A percentile compares a stretch with the other conserved stretches of the same genome.
phyloP scores from a whole-genome alignment of 495 filamentous ascomycete genomes.

The Penicillium bialowiezense region DNA sequence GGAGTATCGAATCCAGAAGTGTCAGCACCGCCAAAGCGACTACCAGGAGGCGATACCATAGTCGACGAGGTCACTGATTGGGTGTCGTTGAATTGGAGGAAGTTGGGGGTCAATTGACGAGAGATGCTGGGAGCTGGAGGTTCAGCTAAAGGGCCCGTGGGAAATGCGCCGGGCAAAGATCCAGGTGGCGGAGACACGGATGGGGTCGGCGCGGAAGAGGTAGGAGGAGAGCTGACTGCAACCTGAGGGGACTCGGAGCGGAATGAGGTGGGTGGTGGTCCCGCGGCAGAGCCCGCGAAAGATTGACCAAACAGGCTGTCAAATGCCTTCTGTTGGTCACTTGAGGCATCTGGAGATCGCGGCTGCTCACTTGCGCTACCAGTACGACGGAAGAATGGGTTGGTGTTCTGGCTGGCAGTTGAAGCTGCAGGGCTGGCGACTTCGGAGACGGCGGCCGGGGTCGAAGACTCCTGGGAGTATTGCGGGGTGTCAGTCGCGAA shows the following conservation, averaged over 20 bases:
- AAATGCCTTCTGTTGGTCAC: slow-evolving; percentile 66
- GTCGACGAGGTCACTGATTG: slow-evolving; percentile 76
- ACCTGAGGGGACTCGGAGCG: slow-evolving; percentile 51
- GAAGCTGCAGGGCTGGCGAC: slow-evolving; percentile 67
- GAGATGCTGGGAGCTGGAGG: slow-evolving; percentile 63
- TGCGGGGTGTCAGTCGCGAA: slow-evolving; percentile 54
- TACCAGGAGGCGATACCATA: slow-evolving; percentile 75
- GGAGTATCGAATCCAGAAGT: slow-evolving; percentile 57
- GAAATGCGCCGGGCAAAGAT: slow-evolving; percentile 31
- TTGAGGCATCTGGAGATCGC: slow-evolving; percentile 40
- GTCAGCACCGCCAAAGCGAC: slow-evolving; percentile 58
- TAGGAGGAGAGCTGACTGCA: slow-evolving; percentile 33
- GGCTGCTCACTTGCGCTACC: slow-evolving; percentile 60
- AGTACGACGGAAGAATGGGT: slow-evolving; percentile 83
- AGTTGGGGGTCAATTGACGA: slow-evolving; percentile 69
- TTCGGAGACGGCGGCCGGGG: slow-evolving; percentile 41
- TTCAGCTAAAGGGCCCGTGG: slow-evolving; percentile 35
- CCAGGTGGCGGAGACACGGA: slow-evolving; percentile 59
- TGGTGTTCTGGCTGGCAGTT: slow-evolving; percentile 72
- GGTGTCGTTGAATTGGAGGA: slow-evolving; percentile 60
- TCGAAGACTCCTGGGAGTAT: slow-evolving; percentile 34
- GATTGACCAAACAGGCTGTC: slow-evolving; percentile 87
- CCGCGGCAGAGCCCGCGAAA: slow-evolving; percentile 46
- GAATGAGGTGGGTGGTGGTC: slow-evolving; percentile 64
- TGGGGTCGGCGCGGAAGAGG: slow-evolving; percentile 53